phyloP scores from a whole-genome alignment of 176 grass and related monocot species.

The Oropetium thomaeum region DNA sequence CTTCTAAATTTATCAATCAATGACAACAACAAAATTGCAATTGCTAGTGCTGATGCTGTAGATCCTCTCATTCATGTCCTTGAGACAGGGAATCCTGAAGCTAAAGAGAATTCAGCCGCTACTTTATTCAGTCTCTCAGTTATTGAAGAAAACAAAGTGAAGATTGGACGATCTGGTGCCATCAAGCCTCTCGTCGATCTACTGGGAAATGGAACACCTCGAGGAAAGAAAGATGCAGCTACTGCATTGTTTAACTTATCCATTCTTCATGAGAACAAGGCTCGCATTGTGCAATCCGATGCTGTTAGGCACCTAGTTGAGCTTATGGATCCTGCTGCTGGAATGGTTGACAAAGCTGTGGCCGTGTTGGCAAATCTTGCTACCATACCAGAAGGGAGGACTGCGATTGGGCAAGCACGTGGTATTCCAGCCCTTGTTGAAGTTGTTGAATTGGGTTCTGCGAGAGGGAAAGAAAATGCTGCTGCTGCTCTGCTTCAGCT shows the following conservation, averaged over 20 bases:
- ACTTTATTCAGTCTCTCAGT: conserved; percentile 96
- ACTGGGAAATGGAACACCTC: conserved; percentile 74
- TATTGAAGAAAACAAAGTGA: conserved; percentile 86
- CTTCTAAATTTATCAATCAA: conserved; percentile 95
- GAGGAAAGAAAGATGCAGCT: conserved; percentile 93
- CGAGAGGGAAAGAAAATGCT: conserved; percentile 91
- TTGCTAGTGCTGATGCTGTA: conserved; percentile 75
- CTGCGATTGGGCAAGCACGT: conserved; percentile 69
- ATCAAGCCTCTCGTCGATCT: conserved; percentile 77
- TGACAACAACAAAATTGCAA: conserved; percentile 93
- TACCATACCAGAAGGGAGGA: conserved; percentile 89
- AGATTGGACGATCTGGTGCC: conserved; percentile 82
- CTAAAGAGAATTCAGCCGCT: conserved; percentile 90
- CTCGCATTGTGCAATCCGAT: conserved; percentile 76
- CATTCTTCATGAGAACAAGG: conserved; percentile 92
- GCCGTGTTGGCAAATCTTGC: conserved; percentile 93
- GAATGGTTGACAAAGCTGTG: conserved; percentile 99
- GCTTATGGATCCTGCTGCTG: conserved; percentile 93
- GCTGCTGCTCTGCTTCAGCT: conserved; percentile 85
- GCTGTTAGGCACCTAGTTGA: conserved; percentile 79
- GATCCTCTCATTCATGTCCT: conserved; percentile 92
- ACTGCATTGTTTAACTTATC: conserved; percentile 95
- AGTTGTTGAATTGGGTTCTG: conserved; percentile 92
- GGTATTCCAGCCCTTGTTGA: conserved; percentile 86
- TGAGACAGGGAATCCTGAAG: conserved; percentile 81